A percentile compares a stretch with the other conserved stretches of the same genome.
Evolutionary conservation across 228 moss, liverwort and hornwort species (phyloP).

Genomic region (Sphagnum magellanicum): DNA sequence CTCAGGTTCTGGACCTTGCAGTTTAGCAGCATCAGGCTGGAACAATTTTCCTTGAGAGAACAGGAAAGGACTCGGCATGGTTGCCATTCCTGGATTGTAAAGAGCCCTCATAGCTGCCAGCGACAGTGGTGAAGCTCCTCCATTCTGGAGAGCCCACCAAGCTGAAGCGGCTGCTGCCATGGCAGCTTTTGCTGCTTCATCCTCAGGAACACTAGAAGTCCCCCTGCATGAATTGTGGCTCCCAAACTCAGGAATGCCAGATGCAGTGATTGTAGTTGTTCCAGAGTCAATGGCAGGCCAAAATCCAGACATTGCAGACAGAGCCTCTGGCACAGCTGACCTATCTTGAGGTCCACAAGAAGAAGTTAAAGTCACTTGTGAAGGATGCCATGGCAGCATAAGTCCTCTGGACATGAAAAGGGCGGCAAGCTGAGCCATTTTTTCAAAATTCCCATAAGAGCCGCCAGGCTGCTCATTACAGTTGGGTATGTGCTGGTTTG

Average conservation of each 20-base stretch:
- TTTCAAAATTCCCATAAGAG: constrained; percentile 1
- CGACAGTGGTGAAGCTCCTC: constrained; percentile 39
- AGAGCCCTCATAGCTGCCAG: constrained; percentile 44
- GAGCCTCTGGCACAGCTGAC: not conserved
- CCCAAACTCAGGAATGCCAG: not conserved
- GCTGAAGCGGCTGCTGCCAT: constrained; percentile 65
- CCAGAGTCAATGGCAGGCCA: constrained; percentile 2
- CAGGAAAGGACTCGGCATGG: constrained; percentile 36
- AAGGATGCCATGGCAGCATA: constrained; percentile 31
- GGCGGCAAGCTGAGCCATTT: not conserved
- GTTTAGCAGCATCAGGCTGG: too few relatives aligned
- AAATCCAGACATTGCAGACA: not conserved
- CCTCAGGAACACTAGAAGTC: too few relatives aligned
- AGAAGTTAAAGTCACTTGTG: not conserved
- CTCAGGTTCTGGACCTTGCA: not conserved
- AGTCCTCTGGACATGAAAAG: constrained; percentile 11
- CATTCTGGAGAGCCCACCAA: constrained; percentile 67
- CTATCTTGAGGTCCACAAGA: not conserved
- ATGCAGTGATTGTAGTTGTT: not conserved
- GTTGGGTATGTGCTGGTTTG: too few relatives aligned
- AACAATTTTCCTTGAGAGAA: constrained; percentile 19
- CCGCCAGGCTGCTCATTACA: too few relatives aligned
- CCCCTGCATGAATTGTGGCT: not conserved
- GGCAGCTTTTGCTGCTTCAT: constrained; percentile 25
- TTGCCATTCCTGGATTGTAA: constrained; percentile 9